These are phyloP conservation scores for Trichomonascus vanleenenianus DNA, from an alignment of 805 yeast species.

Conservation along the genomic window DNA sequence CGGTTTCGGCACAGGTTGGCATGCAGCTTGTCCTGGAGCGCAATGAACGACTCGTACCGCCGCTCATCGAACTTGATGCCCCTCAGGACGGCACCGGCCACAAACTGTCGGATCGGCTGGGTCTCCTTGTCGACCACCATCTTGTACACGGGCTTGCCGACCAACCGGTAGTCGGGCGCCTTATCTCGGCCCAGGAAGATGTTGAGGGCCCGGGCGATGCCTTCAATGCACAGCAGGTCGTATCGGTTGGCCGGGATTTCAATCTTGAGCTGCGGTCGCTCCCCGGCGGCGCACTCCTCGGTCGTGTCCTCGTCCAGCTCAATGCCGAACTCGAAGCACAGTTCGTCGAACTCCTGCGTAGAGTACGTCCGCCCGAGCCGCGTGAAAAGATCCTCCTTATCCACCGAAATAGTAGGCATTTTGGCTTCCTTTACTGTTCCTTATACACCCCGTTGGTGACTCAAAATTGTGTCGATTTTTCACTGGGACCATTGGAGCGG, in stretches of 20 bases:
- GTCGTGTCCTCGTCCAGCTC: slow-evolving; percentile 98
- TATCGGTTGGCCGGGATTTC: slow-evolving; percentile 98
- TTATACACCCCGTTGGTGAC: background rate
- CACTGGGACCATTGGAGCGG: no score
- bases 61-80: slow-evolving; percentile 74
- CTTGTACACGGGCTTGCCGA: slow-evolving; percentile 52
- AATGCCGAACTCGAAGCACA: slow-evolving; percentile 95
- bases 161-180: slow-evolving; percentile 60
- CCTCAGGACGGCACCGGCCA: slow-evolving; percentile 90
- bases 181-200: slow-evolving; percentile 68
- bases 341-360: slow-evolving; percentile 90
- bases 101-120: slow-evolving; percentile 74
- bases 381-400: slow-evolving; percentile 83
- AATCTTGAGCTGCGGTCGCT: slow-evolving; percentile 93
- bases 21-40: slow-evolving; percentile 93
- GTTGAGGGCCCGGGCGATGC: slow-evolving; percentile 90
- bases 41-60: slow-evolving; percentile 87
- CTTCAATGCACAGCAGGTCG: slow-evolving; percentile 96
- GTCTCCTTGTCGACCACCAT: slow-evolving; percentile 74
- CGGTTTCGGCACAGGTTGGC: slow-evolving; percentile 94
- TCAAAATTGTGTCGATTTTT: no score
- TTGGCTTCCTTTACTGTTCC: slow-evolving; percentile 12
- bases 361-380: slow-evolving; percentile 56
- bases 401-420: slow-evolving; percentile 97
- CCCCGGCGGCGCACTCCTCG: slow-evolving; percentile 73